Conservation (phyloP, 495 filamentous ascomycete species). For the Penicillium coffeae region DNA sequence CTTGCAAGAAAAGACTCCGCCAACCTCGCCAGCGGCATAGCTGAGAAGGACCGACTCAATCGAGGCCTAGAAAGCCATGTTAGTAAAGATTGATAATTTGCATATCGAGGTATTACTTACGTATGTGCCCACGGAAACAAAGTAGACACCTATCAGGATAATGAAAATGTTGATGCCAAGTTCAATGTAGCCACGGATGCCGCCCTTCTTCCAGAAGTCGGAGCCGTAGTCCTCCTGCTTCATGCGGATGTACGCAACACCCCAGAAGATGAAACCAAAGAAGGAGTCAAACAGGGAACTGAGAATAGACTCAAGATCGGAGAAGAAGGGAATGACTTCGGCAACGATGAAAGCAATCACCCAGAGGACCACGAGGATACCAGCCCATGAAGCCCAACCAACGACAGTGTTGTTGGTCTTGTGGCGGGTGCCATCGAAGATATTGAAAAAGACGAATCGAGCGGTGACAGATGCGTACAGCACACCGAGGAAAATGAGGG, state of each 20-base stretch:
- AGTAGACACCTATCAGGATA: constrained; percentile 69
- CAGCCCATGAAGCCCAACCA: constrained; percentile 74
- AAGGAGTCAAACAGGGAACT: constrained; percentile 88
- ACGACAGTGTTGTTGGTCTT: constrained; percentile 74
- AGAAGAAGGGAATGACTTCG: constrained; percentile 89
- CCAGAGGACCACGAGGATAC: constrained; percentile 72
- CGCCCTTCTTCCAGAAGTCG: constrained; percentile 54
- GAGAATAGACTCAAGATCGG: constrained; percentile 77
- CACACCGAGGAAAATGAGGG: constrained; percentile 82
- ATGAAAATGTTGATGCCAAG: constrained; percentile 63
- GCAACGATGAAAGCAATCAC: constrained; percentile 76
- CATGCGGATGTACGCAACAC: constrained; percentile 83
- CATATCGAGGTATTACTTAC: constrained; percentile 43
- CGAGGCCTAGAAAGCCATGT: constrained; percentile 35
- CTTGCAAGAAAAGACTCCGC: neutral
- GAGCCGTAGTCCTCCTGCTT: constrained; percentile 62
- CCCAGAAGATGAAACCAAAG: constrained; percentile 95
- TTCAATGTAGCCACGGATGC: constrained; percentile 58
- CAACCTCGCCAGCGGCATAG: neutral
- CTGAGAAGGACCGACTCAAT: constrained; percentile 62
- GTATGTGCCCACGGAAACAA: constrained; percentile 75
- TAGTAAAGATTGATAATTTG: constrained; percentile 3
- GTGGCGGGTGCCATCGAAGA: constrained; percentile 74
- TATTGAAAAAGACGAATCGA: constrained; percentile 81
- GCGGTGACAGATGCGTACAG: constrained; percentile 84